These are phyloP conservation scores for Plasmodium blacklocki DNA, from an alignment of 169 alveolate species.

Conservation along the genomic window DNA sequence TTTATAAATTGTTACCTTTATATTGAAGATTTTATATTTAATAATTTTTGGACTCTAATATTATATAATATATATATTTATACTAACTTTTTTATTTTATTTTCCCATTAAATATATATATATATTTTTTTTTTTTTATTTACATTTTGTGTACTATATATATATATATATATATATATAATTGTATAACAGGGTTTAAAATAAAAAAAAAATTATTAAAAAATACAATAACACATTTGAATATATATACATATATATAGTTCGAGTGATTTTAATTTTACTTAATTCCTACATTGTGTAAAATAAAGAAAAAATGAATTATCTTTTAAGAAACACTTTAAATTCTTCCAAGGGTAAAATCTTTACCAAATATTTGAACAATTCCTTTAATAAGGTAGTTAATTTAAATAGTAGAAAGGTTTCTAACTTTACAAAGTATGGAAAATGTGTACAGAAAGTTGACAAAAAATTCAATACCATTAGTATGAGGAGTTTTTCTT, in stretches of 20 bases:
- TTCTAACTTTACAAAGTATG: slow-evolving; percentile 25
- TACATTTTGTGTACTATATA: no score
- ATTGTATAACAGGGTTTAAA: no score
- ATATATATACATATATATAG: slow-evolving; percentile 6
- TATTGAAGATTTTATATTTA: no score
- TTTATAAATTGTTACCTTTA: no score
- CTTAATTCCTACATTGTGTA: no score
- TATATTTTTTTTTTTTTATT: no score
- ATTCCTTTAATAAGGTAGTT: slow-evolving; percentile 16
- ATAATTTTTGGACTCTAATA: no score
- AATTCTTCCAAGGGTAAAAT: slow-evolving; percentile 40
- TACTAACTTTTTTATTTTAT: no score
- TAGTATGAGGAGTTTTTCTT: slow-evolving; percentile 66
- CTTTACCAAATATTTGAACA: slow-evolving; percentile 32
- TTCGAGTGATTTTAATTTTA: not conserved
- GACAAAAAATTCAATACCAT: slow-evolving; percentile 20
- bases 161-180: no score
- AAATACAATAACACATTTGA: not conserved
- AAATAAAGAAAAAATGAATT: slow-evolving; percentile 46
- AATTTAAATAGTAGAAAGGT: slow-evolving; percentile 45
- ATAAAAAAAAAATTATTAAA: no score
- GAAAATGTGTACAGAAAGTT: slow-evolving; percentile 31
- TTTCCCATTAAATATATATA: no score
- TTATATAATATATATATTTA: no score
- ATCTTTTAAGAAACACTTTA: slow-evolving; percentile 37